These are phyloP conservation scores for Cutaneotrichosporon spelunceum DNA, from an alignment of 1,284 basidiomycete species.

Conservation along the genomic window DNA sequence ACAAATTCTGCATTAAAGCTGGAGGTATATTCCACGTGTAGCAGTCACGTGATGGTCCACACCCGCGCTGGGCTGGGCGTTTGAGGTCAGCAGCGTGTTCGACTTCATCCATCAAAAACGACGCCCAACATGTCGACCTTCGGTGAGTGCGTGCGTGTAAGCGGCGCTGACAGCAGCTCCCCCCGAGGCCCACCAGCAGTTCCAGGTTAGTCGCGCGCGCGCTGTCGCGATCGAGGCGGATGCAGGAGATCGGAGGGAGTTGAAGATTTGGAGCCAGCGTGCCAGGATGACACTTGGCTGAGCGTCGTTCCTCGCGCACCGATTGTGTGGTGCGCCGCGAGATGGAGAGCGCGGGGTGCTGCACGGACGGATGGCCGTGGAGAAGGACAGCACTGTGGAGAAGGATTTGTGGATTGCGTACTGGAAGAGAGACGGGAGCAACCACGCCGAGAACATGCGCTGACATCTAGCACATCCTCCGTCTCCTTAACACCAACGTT, in stretches of 20 bases:
- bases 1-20: background rate
- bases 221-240: background rate
- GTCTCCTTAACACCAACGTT: conserved; percentile 99
- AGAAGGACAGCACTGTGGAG: background rate
- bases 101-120: conserved; percentile 5
- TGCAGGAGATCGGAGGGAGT: background rate
- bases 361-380: background rate
- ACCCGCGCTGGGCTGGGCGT: background rate
- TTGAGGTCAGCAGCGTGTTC: background rate
- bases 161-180: conserved; percentile 66
- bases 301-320: background rate
- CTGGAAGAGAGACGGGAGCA: background rate
- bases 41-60: background rate
- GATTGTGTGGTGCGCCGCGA: background rate
- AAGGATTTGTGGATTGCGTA: background rate
- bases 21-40: background rate
- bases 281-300: background rate
- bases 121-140: conserved; percentile 19
- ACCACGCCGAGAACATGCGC: background rate
- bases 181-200: conserved; percentile 87
- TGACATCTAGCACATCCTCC: conserved; percentile 77
- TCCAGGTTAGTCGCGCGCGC: conserved; percentile 57
- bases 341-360: background rate
- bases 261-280: background rate
- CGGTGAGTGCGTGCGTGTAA: background rate